A percentile compares a stretch with the other conserved stretches of the same genome.
phyloP scores from a whole-genome alignment of 1,139 yeast species.

The Taphrina wiesneri region DNA sequence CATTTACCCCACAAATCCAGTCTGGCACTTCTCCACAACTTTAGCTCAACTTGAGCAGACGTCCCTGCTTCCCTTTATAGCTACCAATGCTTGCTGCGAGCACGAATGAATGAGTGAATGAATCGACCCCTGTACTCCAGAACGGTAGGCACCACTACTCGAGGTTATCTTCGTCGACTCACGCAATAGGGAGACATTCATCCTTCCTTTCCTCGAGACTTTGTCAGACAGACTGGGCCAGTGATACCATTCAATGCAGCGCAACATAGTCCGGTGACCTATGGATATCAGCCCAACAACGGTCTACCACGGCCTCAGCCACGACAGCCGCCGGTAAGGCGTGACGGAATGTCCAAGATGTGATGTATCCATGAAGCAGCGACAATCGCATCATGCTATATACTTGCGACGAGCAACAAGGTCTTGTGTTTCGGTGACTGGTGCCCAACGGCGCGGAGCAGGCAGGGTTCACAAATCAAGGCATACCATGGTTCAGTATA shows the following conservation, averaged over 20 bases:
- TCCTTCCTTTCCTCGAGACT: background rate
- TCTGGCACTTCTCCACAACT: background rate
- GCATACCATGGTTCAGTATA: no score
- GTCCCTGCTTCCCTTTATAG: no score
- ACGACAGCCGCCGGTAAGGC: background rate
- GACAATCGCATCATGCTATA: no score
- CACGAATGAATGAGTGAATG: background rate
- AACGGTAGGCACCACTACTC: background rate
- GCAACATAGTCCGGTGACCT: conserved; percentile 12
- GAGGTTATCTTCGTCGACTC: no score
- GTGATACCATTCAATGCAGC: conserved; percentile 4
- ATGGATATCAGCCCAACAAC: background rate
- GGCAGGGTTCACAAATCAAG: no score
- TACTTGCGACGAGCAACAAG: background rate
- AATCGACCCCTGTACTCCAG: background rate
- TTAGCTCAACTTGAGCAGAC: background rate
- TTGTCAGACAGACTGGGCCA: background rate
- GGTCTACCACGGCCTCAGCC: background rate
- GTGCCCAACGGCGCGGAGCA: no score
- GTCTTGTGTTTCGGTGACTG: no score
- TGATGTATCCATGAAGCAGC: background rate
- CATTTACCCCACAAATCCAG: background rate
- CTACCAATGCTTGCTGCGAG: no score
- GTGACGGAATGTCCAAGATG: background rate
- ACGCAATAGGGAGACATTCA: background rate